A percentile compares a stretch with the other conserved stretches of the same genome.
Evolutionary conservation across 495 filamentous ascomycete species (phyloP).

Genomic region (Penicillium diatomitis): DNA sequence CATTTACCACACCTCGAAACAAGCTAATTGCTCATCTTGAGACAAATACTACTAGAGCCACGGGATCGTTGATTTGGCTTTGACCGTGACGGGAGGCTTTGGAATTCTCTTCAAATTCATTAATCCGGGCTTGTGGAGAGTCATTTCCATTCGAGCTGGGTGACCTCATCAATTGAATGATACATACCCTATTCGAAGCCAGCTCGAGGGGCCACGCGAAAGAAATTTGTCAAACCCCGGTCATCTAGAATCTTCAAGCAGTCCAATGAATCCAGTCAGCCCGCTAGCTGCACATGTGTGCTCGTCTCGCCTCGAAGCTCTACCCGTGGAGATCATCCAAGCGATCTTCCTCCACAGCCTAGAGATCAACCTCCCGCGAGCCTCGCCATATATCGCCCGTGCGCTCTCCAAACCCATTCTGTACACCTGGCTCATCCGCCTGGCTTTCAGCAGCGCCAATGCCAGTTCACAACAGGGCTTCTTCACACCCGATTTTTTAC

Average conservation of each 20-base stretch:
- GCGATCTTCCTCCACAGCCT: slow-evolving; percentile 41
- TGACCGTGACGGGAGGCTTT: too few species aligned
- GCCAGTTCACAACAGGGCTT: slow-evolving; percentile 20
- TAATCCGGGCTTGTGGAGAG: too few species aligned
- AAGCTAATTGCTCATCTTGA: too few species aligned
- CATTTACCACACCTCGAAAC: too few species aligned
- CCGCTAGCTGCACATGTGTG: slow-evolving; percentile 6
- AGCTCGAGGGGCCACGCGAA: too few species aligned
- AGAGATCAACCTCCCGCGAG: slow-evolving; percentile 42
- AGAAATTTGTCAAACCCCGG: too few species aligned
- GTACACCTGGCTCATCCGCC: slow-evolving; percentile 37
- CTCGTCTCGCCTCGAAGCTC: slow-evolving; percentile 38
- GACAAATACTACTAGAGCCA: too few species aligned
- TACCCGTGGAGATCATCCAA: slow-evolving; percentile 46
- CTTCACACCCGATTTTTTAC: slow-evolving; percentile 32
- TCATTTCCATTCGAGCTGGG: too few species aligned
- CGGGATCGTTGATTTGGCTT: too few species aligned
- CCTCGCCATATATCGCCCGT: slow-evolving; percentile 26
- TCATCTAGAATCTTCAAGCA: neutral
- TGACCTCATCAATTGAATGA: too few species aligned
- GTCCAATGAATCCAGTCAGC: slow-evolving; percentile 10
- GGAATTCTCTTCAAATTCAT: too few species aligned
- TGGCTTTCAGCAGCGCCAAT: slow-evolving; percentile 32
- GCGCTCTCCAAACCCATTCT: slow-evolving; percentile 27
- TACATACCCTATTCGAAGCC: too few species aligned